Evolutionary conservation across 371 early-diverging fungal genomes (phyloP).

Genomic region (Mortierella sp.): DNA sequence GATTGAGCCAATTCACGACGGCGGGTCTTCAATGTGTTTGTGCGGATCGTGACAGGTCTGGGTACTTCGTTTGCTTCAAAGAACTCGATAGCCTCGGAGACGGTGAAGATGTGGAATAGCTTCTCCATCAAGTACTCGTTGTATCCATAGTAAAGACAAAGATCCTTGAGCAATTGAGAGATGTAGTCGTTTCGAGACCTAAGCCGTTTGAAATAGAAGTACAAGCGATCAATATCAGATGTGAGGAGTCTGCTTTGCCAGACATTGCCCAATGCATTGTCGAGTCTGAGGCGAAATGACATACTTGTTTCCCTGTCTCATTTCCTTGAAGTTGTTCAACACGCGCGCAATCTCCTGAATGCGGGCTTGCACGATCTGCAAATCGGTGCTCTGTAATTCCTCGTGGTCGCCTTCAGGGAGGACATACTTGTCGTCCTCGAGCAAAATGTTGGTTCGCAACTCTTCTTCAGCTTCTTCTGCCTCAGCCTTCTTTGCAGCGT

Average conservation of each 20-base stretch:
- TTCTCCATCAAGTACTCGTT: slow-evolving; percentile 94
- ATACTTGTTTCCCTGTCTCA: slow-evolving; percentile 79
- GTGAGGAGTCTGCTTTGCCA: no score
- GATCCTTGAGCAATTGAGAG: slow-evolving; percentile 87
- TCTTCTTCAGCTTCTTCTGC: slow-evolving; percentile 81
- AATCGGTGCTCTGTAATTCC: slow-evolving; percentile 61
- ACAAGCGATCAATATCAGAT: not conserved
- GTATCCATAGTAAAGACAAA: slow-evolving; percentile 95
- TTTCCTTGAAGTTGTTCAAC: slow-evolving; percentile 85
- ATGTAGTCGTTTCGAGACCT: slow-evolving; percentile 87
- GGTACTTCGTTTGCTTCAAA: slow-evolving; percentile 99
- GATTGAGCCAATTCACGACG: slow-evolving; percentile 96
- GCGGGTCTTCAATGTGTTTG: slow-evolving; percentile 96
- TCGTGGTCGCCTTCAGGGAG: slow-evolving; percentile 79
- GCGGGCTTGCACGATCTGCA: slow-evolving; percentile 79
- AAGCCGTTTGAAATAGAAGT: not conserved
- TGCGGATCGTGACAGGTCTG: slow-evolving; percentile 97
- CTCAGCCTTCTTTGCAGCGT: slow-evolving; percentile 63
- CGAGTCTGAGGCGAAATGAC: not conserved
- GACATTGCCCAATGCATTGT: no score
- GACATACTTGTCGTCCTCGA: slow-evolving; percentile 73
- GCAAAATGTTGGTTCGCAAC: slow-evolving; percentile 77
- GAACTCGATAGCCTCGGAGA: slow-evolving; percentile 95
- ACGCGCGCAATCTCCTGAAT: slow-evolving; percentile 91
- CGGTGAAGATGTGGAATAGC: slow-evolving; percentile 90